Evolutionary conservation across 179 eudicot species (phyloP).

Genomic region (Heliamphora ciliata): DNA sequence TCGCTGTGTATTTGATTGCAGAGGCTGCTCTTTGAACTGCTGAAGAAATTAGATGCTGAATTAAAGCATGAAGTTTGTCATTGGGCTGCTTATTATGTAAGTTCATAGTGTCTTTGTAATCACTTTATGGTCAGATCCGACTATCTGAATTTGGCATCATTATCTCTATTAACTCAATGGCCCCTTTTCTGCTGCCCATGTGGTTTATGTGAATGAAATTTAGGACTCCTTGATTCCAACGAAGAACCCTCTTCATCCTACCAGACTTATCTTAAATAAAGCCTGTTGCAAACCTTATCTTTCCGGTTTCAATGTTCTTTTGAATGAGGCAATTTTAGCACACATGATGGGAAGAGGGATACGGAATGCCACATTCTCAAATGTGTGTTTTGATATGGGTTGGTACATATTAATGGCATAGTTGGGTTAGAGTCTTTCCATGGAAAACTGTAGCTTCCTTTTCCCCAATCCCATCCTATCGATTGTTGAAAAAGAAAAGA

Average conservation of each 20-base stretch:
- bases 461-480: too few species aligned
- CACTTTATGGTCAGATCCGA: slow-evolving; percentile 4
- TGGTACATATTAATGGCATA: too few species aligned
- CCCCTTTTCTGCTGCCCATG: neutral
- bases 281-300: neutral
- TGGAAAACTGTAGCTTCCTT: too few species aligned
- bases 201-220: neutral
- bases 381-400: too few species aligned
- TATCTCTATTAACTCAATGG: neutral
- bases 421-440: too few species aligned
- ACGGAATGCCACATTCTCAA: too few species aligned
- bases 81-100: slow-evolving; percentile 98
- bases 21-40: slow-evolving; percentile 78
- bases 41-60: slow-evolving; percentile 87
- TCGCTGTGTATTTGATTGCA: slow-evolving; percentile 25
- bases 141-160: neutral
- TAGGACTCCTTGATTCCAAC: slow-evolving; percentile 1
- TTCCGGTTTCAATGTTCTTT: too few species aligned
- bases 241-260: neutral
- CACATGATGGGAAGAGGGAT: too few species aligned
- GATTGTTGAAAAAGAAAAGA: too few species aligned
- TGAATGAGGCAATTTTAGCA: too few species aligned
- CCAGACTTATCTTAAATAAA: neutral
- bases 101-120: slow-evolving; percentile 22
- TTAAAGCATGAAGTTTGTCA: slow-evolving; percentile 88